A percentile compares a stretch with the other conserved stretches of the same genome.
phyloP scores from a whole-genome alignment of 1,139 yeast species.

The Taphrina communis region DNA sequence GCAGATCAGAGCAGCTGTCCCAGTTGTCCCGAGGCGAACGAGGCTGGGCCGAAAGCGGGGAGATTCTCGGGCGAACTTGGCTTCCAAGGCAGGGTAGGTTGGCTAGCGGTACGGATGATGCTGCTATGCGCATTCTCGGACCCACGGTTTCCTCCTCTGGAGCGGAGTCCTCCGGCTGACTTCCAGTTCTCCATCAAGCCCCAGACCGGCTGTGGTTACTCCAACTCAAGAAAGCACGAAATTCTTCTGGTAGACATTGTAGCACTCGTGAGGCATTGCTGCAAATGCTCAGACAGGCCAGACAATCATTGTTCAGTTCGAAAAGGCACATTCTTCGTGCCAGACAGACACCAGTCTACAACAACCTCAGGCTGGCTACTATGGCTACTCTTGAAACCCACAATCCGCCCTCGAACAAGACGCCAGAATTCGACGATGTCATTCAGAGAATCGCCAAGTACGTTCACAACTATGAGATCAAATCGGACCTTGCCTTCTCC shows the following conservation, averaged over 20 bases:
- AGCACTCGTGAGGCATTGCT: background rate
- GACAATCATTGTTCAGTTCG: slow-evolving; percentile 23
- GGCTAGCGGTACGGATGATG: too few species aligned
- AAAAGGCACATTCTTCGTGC: slow-evolving; percentile 21
- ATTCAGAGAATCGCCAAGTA: slow-evolving; percentile 60
- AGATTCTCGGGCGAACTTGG: background rate
- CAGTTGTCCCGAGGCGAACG: background rate
- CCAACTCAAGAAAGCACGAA: background rate
- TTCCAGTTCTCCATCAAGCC: background rate
- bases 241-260: background rate
- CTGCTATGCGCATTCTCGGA: background rate
- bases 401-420: slow-evolving; percentile 38
- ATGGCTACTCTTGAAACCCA: slow-evolving; percentile 32
- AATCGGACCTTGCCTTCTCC: slow-evolving; percentile 58
- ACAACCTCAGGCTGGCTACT: slow-evolving; percentile 29
- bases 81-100: too few species aligned
- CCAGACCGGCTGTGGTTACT: background rate
- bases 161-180: background rate
- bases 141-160: background rate
- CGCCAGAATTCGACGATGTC: slow-evolving; percentile 54
- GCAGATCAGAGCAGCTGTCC: too few species aligned
- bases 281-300: slow-evolving; percentile 32
- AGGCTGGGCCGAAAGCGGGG: slow-evolving; percentile 4
- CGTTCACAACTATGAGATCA: slow-evolving; percentile 58
- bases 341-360: slow-evolving; percentile 21